Base-by-base conservation (phyloP, 768 basidiomycete species). In the Russula ochroleuca region DNA sequence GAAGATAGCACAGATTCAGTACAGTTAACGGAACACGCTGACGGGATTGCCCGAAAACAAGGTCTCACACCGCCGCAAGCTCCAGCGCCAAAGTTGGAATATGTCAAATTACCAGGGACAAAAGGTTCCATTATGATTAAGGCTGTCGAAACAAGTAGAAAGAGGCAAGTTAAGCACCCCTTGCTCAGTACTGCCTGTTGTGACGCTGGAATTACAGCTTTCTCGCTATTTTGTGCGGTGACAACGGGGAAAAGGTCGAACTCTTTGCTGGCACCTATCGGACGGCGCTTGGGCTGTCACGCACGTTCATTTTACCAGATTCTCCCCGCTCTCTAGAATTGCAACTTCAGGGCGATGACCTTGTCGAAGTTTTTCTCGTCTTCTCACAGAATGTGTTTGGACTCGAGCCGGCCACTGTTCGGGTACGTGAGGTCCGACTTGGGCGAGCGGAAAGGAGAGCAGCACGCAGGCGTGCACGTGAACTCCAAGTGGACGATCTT, bases 381-480 rank as follows among this genome's bases (percentile, higher is more conserved):
- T 95, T 95, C 72, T 83, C 87, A 2, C 92, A 94, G 72, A 94
- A 93, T 67, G 90, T 95, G 33, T 95, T 95, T 71, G 93, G 94
- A 13, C 76, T 95, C 41, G 93, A 95, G 72, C 93, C 93, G 11
- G 92, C 92, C 2, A 96, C 94, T 0, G 93, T 96, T 21, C 83
- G 93, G 31, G 93, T 96, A n/a, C 85, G 93, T 5, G 94, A 96
- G 73, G 93, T 96, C 25, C 82, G 94, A 38, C 92, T 95, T 49
- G 93, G 91, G 8, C 85, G 93, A 5, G 90, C 90, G 2, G 94
- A 94, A 73, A 82, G 93, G 37, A 77, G 94, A 63, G 92, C 92
- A 13, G 90, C 92, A 23, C 80, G 93, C 38, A 81, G 94, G 61
- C 81, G 92, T 57, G 85, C 88, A 15, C 83, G 92, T 38, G 89